Base-by-base conservation (phyloP, 2,329 filamentous ascomycete species). In the Coleophoma eucalyptorum region DNA sequence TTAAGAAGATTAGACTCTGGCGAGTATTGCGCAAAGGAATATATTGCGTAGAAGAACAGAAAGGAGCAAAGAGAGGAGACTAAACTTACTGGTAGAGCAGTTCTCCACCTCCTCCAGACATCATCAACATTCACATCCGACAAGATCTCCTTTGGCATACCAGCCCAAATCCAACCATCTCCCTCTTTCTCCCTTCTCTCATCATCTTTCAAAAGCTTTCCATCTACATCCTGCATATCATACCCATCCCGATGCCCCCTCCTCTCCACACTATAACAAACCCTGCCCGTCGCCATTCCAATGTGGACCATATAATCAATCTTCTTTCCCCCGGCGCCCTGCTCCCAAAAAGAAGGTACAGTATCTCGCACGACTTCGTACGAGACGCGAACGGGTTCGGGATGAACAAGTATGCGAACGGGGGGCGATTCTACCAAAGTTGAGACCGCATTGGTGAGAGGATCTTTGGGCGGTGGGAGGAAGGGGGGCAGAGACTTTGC, bases 261-360 rank as follows among this genome's bases (percentile, higher is more conserved):
- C 11, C 80, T 77, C 71, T 96, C 90, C 8, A 93, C 72, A 11
- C 80, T 79, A 66, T 93, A 95, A 59, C 81, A 82, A 60, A 67
- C 77, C 58, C 71, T 80, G 62, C 66, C 87, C 64, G 65, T 72
- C 0, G 89, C 88, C 79, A 95, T 90, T 55, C 90, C 90, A 47
- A 95, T 87, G 67, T 95, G 90, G 4, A 96, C 67, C 19, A 84
- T 76, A 31, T 87, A 69, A 66, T 95, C 87, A 49, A 84, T 77
- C 45, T 72, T 68, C 49, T 61, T 64, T 12, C 53, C 47, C 66
- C 52, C 57, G 15, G 49, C 32, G 13, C 45, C n/a, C 20, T 53
- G 21, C n/a, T 58, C 56, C 56, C 72, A 62, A 44, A 96, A 73
- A 5, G 64, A 65, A 1, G 90, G 87, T 3, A 92, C 75, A 2